Evolutionary conservation across 1,284 basidiomycete genomes (phyloP).

Genomic region (Papiliotrema terrestris): DNA sequence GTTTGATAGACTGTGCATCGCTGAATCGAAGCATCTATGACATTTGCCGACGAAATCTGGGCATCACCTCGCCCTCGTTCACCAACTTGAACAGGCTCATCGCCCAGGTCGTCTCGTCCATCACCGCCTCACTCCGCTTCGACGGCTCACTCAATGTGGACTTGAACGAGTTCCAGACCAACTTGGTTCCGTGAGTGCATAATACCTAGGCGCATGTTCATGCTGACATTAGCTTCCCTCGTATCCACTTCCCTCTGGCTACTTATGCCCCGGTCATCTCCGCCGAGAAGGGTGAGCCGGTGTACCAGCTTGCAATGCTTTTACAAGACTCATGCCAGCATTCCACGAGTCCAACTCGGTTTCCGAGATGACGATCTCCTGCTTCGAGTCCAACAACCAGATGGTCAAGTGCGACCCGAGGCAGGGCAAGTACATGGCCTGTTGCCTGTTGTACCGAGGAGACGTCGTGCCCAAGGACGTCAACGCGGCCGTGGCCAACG

Average conservation of each 20-base stretch:
- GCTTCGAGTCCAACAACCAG: slow-evolving; percentile 97
- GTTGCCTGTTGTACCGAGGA: slow-evolving; percentile 85
- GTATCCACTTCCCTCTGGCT: slow-evolving; percentile 97
- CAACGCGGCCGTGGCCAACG: slow-evolving; percentile 85
- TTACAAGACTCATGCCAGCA: slow-evolving; percentile 56
- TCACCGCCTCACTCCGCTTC: slow-evolving; percentile 96
- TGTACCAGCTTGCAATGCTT: not conserved
- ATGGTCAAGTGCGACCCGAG: slow-evolving; percentile 98
- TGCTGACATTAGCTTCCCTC: slow-evolving; percentile 66
- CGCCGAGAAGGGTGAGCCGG: slow-evolving; percentile 51
- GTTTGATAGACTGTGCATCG: slow-evolving; percentile 31
- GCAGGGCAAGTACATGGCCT: slow-evolving; percentile 97
- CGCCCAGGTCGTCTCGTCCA: slow-evolving; percentile 95
- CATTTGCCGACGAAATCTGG: slow-evolving; percentile 95
- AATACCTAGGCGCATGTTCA: not conserved
- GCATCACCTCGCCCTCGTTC: slow-evolving; percentile 83
- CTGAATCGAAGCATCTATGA: slow-evolving; percentile 71
- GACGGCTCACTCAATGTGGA: slow-evolving; percentile 98
- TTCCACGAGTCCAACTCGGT: slow-evolving; percentile 97
- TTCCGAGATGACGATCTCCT: slow-evolving; percentile 96
- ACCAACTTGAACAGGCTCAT: slow-evolving; percentile 95
- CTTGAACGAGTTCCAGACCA: slow-evolving; percentile 98
- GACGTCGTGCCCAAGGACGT: slow-evolving; percentile 98
- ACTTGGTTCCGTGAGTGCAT: slow-evolving; percentile 78
- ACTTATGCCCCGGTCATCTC: slow-evolving; percentile 94